phyloP scores from a whole-genome alignment of 495 filamentous ascomycete species.

The Parathielavia hyrcaniae region DNA sequence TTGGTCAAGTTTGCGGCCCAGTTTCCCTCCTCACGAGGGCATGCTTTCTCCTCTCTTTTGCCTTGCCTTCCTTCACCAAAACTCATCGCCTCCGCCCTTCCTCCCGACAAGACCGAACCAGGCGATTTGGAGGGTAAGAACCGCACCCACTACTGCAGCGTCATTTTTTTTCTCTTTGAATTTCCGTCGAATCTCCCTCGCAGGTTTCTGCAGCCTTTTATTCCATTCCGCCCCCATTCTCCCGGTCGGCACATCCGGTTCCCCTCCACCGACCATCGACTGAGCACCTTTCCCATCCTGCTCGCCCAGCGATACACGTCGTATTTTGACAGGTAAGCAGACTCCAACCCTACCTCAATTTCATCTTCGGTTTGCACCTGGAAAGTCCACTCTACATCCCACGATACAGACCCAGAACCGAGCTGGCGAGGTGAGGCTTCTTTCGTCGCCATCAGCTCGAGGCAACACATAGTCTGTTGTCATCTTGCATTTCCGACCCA shows the following conservation, averaged over 20 bases:
- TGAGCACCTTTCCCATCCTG: conserved; percentile 1
- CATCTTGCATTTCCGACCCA: conserved; percentile 11
- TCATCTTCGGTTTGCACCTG: not conserved
- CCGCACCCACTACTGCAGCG: not conserved
- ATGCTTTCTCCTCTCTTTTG: not conserved
- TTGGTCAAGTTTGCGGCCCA: conserved; percentile 6
- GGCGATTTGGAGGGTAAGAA: conserved; percentile 22
- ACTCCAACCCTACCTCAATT: not conserved
- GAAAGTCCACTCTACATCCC: not conserved
- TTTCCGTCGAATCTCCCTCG: conserved; percentile 1
- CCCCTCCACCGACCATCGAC: conserved; percentile 10
- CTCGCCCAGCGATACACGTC: not conserved
- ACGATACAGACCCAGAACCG: not conserved
- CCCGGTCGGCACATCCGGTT: conserved; percentile 16
- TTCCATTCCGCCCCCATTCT: conserved; percentile 13
- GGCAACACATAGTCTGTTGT: conserved; percentile 5
- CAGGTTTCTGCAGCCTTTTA: conserved; percentile 8
- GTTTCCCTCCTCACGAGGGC: conserved; percentile 6
- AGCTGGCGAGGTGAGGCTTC: conserved; percentile 9
- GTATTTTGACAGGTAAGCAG: conserved; percentile 18
- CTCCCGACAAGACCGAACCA: conserved; percentile 17
- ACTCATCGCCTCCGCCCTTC: conserved; percentile 20
- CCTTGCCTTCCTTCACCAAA: conserved; percentile 10
- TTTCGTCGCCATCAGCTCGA: conserved; percentile 1
- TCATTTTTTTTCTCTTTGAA: conserved; percentile 5